phyloP scores from a whole-genome alignment of 495 filamentous ascomycete genomes.

The Hapsidospora chrysogenum region DNA sequence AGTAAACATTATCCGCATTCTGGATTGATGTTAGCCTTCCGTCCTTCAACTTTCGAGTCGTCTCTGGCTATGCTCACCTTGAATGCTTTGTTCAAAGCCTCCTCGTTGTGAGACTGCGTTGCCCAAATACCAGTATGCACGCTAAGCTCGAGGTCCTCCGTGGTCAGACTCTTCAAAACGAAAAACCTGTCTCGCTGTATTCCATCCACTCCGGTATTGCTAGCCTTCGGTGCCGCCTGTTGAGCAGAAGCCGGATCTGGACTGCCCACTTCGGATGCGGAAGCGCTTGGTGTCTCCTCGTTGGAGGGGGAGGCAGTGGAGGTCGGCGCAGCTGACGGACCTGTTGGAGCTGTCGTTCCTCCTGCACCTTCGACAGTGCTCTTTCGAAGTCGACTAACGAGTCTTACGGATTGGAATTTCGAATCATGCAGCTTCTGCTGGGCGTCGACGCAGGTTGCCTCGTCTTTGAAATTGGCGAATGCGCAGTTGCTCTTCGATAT shows the following conservation, averaged over 20 bases:
- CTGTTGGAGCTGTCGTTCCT: constrained; percentile 32
- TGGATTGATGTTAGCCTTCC: not conserved
- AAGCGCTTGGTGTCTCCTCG: constrained; percentile 6
- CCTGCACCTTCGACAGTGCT: constrained; percentile 33
- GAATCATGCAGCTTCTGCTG: constrained; percentile 82
- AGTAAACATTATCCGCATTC: constrained; percentile 59
- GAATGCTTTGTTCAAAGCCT: constrained; percentile 65
- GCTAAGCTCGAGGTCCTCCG: constrained; percentile 90
- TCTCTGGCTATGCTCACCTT: constrained; percentile 30
- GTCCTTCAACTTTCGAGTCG: not conserved
- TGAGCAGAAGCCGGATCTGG: constrained; percentile 5
- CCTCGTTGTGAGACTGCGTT: constrained; percentile 88
- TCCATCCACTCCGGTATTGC: constrained; percentile 9
- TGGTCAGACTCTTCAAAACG: constrained; percentile 83
- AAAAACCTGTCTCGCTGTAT: constrained; percentile 59
- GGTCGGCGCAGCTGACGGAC: constrained; percentile 15
- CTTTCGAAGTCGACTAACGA: constrained; percentile 84
- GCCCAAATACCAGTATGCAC: constrained; percentile 80
- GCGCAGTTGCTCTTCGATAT: constrained; percentile 98
- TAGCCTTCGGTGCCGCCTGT: constrained; percentile 10
- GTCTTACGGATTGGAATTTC: constrained; percentile 66
- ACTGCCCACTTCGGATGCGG: constrained; percentile 7
- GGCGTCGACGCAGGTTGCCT: constrained; percentile 57
- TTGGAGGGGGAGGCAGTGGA: constrained; percentile 9
- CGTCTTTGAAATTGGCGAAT: constrained; percentile 90